phyloP scores from a whole-genome alignment of 169 alveolate species.

The Eimeria zaria region DNA sequence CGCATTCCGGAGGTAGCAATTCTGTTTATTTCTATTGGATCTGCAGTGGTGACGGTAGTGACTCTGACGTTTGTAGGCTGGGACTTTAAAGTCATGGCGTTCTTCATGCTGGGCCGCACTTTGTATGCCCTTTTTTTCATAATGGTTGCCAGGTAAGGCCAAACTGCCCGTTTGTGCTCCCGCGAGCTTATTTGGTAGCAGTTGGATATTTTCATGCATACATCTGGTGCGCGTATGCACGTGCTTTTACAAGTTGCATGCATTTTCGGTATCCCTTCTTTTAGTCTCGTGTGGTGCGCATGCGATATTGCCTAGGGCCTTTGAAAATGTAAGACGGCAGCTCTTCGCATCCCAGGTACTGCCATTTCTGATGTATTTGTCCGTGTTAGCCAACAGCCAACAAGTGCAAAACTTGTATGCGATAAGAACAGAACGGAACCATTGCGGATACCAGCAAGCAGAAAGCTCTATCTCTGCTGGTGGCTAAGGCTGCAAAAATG shows the following conservation, averaged over 20 bases:
- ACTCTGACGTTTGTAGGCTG: conserved; percentile 23
- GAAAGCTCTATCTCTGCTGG: neutral
- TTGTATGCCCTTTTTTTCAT: conserved; percentile 25
- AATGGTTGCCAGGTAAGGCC: conserved; percentile 60
- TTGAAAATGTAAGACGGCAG: conserved; percentile 51
- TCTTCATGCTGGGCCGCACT: conserved; percentile 30
- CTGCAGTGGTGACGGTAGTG: conserved; percentile 37
- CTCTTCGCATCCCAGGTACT: conserved; percentile 56
- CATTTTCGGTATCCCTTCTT: neutral
- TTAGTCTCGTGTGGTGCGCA: neutral
- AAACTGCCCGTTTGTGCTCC: neutral
- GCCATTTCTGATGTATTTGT: conserved; percentile 34
- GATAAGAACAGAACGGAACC: conserved; percentile 12
- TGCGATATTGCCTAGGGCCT: conserved; percentile 54
- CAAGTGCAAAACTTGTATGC: conserved; percentile 34
- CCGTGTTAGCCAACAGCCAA: conserved; percentile 58
- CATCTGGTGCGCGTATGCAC: neutral
- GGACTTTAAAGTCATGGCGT: conserved; percentile 28
- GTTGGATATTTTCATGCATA: neutral
- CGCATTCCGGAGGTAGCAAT: conserved; percentile 40
- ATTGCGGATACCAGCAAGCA: conserved; percentile 21
- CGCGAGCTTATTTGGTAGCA: neutral
- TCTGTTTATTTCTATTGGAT: neutral
- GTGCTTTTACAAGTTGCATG: neutral
- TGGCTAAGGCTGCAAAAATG: neutral